Base-by-base conservation (phyloP, 2,329 filamentous ascomycete species). In the Colletotrichum sansevieriae region DNA sequence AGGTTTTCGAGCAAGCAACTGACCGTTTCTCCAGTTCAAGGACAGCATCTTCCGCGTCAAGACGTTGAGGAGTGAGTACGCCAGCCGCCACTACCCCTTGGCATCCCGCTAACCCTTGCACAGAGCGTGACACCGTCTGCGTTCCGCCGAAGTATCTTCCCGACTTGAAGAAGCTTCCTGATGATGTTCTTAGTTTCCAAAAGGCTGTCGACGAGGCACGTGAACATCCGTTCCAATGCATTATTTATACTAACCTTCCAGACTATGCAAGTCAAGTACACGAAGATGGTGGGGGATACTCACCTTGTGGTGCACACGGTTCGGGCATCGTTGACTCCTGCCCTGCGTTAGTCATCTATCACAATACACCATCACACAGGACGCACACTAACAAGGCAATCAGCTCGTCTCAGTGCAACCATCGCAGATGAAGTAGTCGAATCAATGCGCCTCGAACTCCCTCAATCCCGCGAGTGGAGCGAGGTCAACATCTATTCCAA, bases 391-490 rank as follows among this genome's bases (percentile, higher is more conserved):
- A 35, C 25, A 49, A 44, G 47, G 43, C 37, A 13, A 7, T 20
- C n/a, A 72, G 76, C 69, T 10, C 77, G 78, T 0, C 74, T 84
- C 25, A 83, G 80, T 66, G 76, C 78, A 0, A 70, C 70, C 6
- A 76, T 70, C 11, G 29, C 67, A 2, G 67, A 78, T 2, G 82
- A 84, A 62, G 79, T 82, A 2, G 72, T 72, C 2, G 72, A 74
- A 1, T 75, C 78, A 0, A 73, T 83, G 57, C 66, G 63, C 2
- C 71, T 75, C 3, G 78, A 79, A 47, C 67, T 85, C 2, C 78
- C 79, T 0, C 72, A 75, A 1, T 78, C 76, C 61, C 71, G 75
- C 12, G 78, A 81, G 52, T 85, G 82, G 82, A 82, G 76, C 0
- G 64, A 76, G 1, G 73, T 83, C 46, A 77, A 78, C 33, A 78